Evolutionary conservation across 306 rosid species (phyloP).

Genomic region (Prunus padus): DNA sequence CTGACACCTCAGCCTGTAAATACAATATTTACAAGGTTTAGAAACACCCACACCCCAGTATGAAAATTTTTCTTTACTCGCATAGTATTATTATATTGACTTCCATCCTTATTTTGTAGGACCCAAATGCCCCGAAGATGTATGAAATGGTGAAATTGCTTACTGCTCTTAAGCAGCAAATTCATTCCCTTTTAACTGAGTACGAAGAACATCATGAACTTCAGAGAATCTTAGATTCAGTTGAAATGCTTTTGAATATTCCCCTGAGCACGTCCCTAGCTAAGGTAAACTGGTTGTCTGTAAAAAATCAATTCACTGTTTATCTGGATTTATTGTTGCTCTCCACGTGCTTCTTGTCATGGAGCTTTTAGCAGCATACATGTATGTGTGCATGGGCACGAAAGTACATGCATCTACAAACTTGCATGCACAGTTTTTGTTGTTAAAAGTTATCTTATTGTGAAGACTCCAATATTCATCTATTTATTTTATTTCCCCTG

Average conservation of each 20-base stretch:
- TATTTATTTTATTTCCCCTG: constrained; percentile 19
- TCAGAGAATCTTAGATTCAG: constrained; percentile 51
- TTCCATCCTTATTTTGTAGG: constrained; percentile 39
- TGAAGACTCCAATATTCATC: background rate
- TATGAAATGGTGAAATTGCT: constrained; percentile 67
- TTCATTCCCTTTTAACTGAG: constrained; percentile 45
- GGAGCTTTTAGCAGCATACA: background rate
- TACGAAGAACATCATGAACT: constrained; percentile 66
- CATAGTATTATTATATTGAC: constrained; percentile 20
- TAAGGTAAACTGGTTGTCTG: constrained; percentile 48
- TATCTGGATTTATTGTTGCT: background rate
- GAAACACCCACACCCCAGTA: background rate
- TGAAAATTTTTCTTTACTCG: constrained; percentile 6
- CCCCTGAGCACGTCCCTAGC: constrained; percentile 65
- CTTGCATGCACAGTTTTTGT: background rate
- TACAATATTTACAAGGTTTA: constrained; percentile 85
- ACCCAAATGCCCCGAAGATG: constrained; percentile 74
- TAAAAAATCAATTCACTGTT: background rate
- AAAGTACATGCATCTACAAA: too few species aligned
- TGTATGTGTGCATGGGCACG: too few species aligned
- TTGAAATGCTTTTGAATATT: constrained; percentile 66
- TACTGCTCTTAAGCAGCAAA: constrained; percentile 51
- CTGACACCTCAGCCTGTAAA: constrained; percentile 41
- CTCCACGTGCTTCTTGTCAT: background rate
- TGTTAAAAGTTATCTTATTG: background rate